These are phyloP conservation scores for Nyssa sinensis DNA, from an alignment of 148 eudicot species.

Conservation along the genomic window DNA sequence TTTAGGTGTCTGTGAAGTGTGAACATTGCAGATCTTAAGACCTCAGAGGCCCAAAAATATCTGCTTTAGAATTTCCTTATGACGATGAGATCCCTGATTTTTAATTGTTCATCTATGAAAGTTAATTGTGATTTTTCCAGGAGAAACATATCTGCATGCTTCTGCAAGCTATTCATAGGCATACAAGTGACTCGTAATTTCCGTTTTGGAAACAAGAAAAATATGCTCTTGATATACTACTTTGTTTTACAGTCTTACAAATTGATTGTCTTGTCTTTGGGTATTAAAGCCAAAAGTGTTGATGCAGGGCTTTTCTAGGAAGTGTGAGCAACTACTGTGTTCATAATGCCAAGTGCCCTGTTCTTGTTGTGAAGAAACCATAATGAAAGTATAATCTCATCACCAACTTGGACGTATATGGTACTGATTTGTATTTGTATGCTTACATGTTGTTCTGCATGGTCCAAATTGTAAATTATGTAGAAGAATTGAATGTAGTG, in stretches of 20 bases:
- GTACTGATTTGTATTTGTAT: not conserved
- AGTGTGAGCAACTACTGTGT: constrained; percentile 36
- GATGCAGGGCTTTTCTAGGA: constrained; percentile 30
- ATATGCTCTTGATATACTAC: no score
- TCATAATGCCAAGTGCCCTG: constrained; percentile 33
- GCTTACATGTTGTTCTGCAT: not conserved
- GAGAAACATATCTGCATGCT: no score
- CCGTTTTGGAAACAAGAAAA: no score
- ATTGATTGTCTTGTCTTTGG: not conserved
- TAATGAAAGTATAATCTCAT: constrained; percentile 12
- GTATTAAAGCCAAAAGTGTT: not conserved
- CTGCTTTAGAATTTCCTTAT: no score
- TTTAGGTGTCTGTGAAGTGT: no score
- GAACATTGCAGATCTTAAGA: no score
- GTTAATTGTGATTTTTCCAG: not conserved
- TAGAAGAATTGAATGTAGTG: not conserved
- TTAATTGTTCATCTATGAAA: no score
- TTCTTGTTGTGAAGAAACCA: constrained; percentile 33
- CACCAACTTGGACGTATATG: not conserved
- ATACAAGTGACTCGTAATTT: no score
- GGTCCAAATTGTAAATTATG: not conserved
- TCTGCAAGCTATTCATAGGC: no score
- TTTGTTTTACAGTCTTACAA: no score
- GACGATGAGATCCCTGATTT: not conserved
- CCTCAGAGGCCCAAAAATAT: no score